Evolutionary conservation across 305 asterid species (phyloP).

Genomic region (Fraxinus angustifolia): DNA sequence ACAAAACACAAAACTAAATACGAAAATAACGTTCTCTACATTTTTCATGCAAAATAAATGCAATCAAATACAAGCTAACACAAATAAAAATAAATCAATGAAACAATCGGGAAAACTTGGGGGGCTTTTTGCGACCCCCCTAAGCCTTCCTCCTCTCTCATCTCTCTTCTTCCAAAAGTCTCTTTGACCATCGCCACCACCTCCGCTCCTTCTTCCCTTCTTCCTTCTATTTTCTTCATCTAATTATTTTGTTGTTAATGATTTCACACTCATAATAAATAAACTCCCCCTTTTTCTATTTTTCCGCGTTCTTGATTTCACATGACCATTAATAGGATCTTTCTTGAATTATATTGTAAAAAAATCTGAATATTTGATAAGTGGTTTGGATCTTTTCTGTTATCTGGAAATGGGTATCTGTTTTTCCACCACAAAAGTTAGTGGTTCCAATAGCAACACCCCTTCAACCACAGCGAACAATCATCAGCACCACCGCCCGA

Average conservation of each 20-base stretch:
- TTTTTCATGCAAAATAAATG: too few relatives aligned
- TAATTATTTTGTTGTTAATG: constrained; percentile 9
- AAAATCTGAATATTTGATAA: constrained; percentile 10
- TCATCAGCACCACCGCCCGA: constrained; percentile 29
- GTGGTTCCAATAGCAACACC: constrained; percentile 52
- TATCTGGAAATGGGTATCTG: constrained; percentile 58
- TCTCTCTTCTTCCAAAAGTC: not conserved
- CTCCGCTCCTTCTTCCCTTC: constrained; percentile 52
- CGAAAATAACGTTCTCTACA: too few relatives aligned
- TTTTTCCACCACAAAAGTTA: constrained; percentile 54
- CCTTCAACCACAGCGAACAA: constrained; percentile 26
- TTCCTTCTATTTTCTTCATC: constrained; percentile 59
- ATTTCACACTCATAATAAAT: constrained; percentile 22
- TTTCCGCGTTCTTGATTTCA: not conserved
- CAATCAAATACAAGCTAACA: too few relatives aligned
- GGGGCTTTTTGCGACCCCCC: not conserved
- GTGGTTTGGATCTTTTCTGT: constrained; percentile 17
- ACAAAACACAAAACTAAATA: too few relatives aligned
- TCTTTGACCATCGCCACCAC: constrained; percentile 9
- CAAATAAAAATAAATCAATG: not conserved
- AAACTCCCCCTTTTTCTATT: not conserved
- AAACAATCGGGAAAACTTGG: not conserved
- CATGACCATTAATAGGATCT: constrained; percentile 25
- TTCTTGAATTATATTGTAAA: not conserved
- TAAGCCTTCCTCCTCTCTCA: not conserved